Conservation (phyloP, 169 alveolate genomes). For the Cryptosporidium felis region DNA sequence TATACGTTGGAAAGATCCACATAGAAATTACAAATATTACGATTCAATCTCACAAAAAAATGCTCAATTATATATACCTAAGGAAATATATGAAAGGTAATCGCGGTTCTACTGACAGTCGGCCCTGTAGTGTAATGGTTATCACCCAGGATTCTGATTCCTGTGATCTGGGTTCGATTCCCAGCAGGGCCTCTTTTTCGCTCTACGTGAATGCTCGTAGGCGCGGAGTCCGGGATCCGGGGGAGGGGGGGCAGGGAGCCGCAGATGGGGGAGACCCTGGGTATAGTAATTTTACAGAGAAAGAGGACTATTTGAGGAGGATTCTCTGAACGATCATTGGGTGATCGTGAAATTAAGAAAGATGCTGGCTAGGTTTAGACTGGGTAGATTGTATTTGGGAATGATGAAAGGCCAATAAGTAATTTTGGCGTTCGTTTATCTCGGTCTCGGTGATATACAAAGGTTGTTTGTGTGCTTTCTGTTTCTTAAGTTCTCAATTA, state of each 20-base stretch:
- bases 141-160: slow-evolving; percentile 74
- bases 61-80: slow-evolving; percentile 55
- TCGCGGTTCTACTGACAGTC: neutral
- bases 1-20: slow-evolving; percentile 69
- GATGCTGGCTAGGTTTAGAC: too few species aligned
- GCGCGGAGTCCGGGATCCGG: neutral
- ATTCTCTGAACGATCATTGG: too few species aligned
- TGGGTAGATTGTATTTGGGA: too few species aligned
- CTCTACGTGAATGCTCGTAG: neutral
- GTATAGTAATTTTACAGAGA: neutral
- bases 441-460: too few species aligned
- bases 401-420: too few species aligned
- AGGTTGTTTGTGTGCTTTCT: neutral
- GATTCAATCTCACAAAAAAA: slow-evolving; percentile 10
- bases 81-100: slow-evolving; percentile 28
- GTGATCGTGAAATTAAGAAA: too few species aligned
- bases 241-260: neutral
- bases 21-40: slow-evolving; percentile 50
- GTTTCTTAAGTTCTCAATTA: neutral
- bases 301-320: neutral
- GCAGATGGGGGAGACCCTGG: neutral
- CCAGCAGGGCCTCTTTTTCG: slow-evolving; percentile 69
- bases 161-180: slow-evolving; percentile 74
- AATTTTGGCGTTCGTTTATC: too few species aligned
- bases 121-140: slow-evolving; percentile 73